phyloP scores from a whole-genome alignment of 441 rosid species.

The Viola pubescens region DNA sequence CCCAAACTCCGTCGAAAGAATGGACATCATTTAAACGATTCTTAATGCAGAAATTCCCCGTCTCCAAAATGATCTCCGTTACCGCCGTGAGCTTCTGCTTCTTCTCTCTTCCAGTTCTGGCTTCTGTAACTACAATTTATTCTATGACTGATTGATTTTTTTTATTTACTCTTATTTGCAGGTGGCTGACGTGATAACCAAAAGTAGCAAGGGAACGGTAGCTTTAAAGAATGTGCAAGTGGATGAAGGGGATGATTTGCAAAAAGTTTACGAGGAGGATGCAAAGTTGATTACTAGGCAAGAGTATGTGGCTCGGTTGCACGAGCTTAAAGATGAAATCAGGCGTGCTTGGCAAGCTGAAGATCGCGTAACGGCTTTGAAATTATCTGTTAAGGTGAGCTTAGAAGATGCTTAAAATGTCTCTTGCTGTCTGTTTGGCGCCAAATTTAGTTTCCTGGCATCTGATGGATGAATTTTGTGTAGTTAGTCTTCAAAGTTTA shows the following conservation, averaged over 20 bases:
- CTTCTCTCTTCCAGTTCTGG: too few relatives aligned
- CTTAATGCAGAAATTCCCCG: slow-evolving; percentile 81
- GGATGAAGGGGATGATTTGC: slow-evolving; percentile 49
- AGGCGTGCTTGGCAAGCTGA: slow-evolving; percentile 63
- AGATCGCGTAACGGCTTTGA: slow-evolving; percentile 73
- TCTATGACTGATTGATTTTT: too few relatives aligned
- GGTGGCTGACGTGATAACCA: slow-evolving; percentile 60
- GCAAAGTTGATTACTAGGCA: slow-evolving; percentile 48
- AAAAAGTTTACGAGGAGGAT: slow-evolving; percentile 42
- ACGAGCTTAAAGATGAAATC: slow-evolving; percentile 74
- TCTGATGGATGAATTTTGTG: too few relatives aligned
- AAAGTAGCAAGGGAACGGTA: slow-evolving; percentile 46
- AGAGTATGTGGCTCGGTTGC: slow-evolving; percentile 66
- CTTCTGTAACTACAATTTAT: too few relatives aligned
- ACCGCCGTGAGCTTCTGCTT: slow-evolving; percentile 48
- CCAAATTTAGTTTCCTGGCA: too few relatives aligned
- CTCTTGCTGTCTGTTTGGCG: too few relatives aligned
- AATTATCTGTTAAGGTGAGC: slow-evolving; percentile 68
- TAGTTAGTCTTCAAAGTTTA: too few relatives aligned
- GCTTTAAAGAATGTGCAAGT: slow-evolving; percentile 28
- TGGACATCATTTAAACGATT: slow-evolving; percentile 78
- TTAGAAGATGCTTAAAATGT: too few relatives aligned
- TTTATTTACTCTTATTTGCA: slow-evolving; percentile 21
- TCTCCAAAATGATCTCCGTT: slow-evolving; percentile 60
- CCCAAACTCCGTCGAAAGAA: slow-evolving; percentile 40